A percentile compares a stretch with the other conserved stretches of the same genome.
phyloP scores from a whole-genome alignment of 2,329 filamentous ascomycete genomes.

The Lecanicillium sp. region DNA sequence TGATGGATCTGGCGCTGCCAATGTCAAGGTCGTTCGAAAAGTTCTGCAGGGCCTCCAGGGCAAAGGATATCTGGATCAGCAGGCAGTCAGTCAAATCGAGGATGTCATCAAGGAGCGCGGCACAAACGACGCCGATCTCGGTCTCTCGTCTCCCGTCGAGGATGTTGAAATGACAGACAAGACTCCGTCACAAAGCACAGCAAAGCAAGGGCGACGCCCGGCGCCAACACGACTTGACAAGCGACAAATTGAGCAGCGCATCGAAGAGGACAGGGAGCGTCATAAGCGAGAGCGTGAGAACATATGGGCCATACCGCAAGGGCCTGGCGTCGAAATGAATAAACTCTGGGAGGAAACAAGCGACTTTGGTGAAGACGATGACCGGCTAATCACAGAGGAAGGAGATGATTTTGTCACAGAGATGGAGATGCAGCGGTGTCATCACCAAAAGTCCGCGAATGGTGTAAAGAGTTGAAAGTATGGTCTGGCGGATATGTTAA shows the following conservation, averaged over 20 bases:
- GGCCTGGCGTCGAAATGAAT: conserved; percentile 60
- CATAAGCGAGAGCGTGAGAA: conserved; percentile 88
- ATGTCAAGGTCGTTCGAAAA: conserved; percentile 84
- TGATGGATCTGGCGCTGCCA: conserved; percentile 80
- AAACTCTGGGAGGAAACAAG: conserved; percentile 83
- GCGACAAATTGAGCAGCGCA: conserved; percentile 85
- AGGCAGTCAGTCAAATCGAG: conserved; percentile 73
- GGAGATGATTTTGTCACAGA: conserved; percentile 35
- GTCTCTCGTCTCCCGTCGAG: conserved; percentile 41
- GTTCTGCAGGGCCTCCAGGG: conserved; percentile 61
- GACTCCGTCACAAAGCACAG: conserved; percentile 32
- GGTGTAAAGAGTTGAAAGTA: conserved; percentile 17
- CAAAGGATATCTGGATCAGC: conserved; percentile 64
- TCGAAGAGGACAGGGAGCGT: conserved; percentile 91
- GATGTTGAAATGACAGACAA: conserved; percentile 32
- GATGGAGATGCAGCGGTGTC: conserved; percentile 31
- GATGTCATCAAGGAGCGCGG: conserved; percentile 76
- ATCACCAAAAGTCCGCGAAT: conserved; percentile 26
- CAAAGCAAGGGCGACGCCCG: conserved; percentile 23
- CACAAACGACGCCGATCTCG: conserved; percentile 47
- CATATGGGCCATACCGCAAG: conserved; percentile 76
- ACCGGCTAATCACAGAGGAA: conserved; percentile 69
- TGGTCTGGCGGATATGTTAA: not conserved
- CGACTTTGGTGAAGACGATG: conserved; percentile 82
- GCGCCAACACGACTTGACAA: conserved; percentile 56